Base-by-base conservation (phyloP, 2,329 filamentous ascomycete genomes). In the Ophiostoma tasmaniense region DNA sequence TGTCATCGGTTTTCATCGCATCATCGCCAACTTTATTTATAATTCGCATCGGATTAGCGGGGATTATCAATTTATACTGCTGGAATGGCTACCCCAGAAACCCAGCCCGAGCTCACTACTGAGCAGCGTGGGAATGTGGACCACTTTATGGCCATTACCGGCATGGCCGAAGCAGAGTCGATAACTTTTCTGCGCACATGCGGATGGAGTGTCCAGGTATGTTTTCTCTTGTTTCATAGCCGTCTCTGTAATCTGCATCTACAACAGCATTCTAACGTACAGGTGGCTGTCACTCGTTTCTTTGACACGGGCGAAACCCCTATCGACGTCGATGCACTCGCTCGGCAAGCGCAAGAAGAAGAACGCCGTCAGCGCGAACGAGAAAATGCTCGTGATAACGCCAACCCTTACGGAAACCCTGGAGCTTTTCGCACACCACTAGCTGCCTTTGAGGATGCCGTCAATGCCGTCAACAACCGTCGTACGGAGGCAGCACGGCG, bases 271-370 rank as follows among this genome's bases (percentile, higher is more conserved):
- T 33, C 67, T 52, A 52, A 55, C 64, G 17, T 69, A 4, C 76
- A 97, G 89, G 97, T 98, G 75, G 94, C 95, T 70, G 94, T 99
- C 72, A 88, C 95, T 73, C 96, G 96, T 76, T 98, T 98, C 85
- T 99, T 97, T 77, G 95, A 99, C 75, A 37, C 61, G 17, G 61
- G 33, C 61, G 30, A 35, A 33, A 64, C 20, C 33, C 61, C 61
- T 17, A 64, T 64, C 80, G 90, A 90, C 3, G 86, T 92, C 66
- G 92, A 96, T 77, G 90, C 87, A 14, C 52, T 61, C 10, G 39
- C 33, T 35, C 66, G 13, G 33, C 59, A 35, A 59, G 52, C 35
- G 33, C 61, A 61, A 13, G 61, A 25, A 28, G 30, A 61, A 25
- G 61, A 64, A 20, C 61, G 61, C 33, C 61, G 20, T 25, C 30